Conservation (phyloP, 2,329 filamentous ascomycete species). For the Fusarium sp. region DNA sequence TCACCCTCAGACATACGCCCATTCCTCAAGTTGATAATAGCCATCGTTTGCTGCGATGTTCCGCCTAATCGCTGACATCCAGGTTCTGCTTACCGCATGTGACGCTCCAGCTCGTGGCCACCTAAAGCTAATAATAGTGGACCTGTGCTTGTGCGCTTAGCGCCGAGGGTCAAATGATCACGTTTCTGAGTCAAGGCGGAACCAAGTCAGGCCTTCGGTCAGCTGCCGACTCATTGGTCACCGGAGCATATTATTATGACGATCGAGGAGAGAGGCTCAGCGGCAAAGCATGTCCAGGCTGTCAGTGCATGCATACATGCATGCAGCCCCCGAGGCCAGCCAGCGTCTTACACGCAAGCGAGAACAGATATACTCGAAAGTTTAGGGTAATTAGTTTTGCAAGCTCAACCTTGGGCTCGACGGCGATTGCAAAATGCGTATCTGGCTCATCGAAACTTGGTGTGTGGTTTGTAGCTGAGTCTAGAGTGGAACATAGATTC, state of each 20-base stretch:
- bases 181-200: slow-evolving; percentile 5
- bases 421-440: too few relatives aligned
- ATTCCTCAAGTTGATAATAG: not conserved
- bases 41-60: not conserved
- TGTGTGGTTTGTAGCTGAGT: too few relatives aligned
- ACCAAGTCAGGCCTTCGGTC: slow-evolving; percentile 21
- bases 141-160: slow-evolving; percentile 7
- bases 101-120: not conserved
- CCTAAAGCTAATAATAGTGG: not conserved
- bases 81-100: not conserved
- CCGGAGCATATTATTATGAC: slow-evolving; percentile 6
- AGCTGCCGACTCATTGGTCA: slow-evolving; percentile 31
- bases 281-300: not conserved
- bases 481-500: too few relatives aligned
- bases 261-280: not conserved
- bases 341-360: too few relatives aligned
- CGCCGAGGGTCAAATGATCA: slow-evolving; percentile 29
- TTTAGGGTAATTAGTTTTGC: too few relatives aligned
- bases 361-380: too few relatives aligned
- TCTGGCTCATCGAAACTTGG: too few relatives aligned
- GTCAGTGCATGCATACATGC: not conserved
- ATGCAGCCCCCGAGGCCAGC: not conserved
- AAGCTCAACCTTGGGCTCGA: too few relatives aligned
- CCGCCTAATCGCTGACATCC: not conserved
- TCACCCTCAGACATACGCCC: not conserved